phyloP scores from a whole-genome alignment of 208 protist genomes.

The Trypanosoma boissoni region DNA sequence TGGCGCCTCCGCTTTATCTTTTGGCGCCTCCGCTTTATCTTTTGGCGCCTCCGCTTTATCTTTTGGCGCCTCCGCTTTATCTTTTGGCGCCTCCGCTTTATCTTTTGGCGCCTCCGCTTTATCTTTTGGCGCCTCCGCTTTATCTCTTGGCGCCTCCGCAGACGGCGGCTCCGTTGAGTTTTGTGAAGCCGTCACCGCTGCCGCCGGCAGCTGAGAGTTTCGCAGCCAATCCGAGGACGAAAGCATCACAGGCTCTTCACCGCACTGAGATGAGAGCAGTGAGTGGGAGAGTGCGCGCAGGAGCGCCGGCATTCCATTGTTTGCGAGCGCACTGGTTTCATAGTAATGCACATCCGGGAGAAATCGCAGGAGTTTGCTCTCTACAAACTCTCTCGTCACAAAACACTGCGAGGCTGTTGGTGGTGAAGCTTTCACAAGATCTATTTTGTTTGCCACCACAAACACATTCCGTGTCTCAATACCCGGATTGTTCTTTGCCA shows the following conservation, averaged over 20 bases:
- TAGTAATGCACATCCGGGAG: conserved; percentile 47
- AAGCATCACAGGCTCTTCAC: too few relatives aligned
- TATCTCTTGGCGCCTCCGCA: too few relatives aligned
- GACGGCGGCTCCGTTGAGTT: too few relatives aligned
- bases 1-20: neutral
- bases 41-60: neutral
- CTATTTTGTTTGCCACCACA: conserved; percentile 57
- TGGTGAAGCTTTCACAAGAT: too few relatives aligned
- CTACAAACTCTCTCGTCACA: conserved; percentile 27
- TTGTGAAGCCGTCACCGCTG: too few relatives aligned
- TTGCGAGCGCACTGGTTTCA: conserved; percentile 46
- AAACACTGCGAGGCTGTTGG: too few relatives aligned
- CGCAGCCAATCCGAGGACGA: too few relatives aligned
- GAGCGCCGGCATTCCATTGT: conserved; percentile 25
- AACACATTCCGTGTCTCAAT: conserved; percentile 40
- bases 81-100: neutral
- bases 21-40: neutral
- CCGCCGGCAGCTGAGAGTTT: too few relatives aligned
- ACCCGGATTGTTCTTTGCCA: conserved; percentile 29
- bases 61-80: neutral
- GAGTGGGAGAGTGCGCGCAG: conserved; percentile 29
- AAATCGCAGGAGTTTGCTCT: conserved; percentile 27
- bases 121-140: neutral
- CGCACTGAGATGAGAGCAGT: too few relatives aligned
- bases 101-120: neutral